Evolutionary conservation across 257 asterid species (phyloP), one percentile per base, ranked within the genome.

Genomic region (Phtheirospermum japonicum): DNA sequence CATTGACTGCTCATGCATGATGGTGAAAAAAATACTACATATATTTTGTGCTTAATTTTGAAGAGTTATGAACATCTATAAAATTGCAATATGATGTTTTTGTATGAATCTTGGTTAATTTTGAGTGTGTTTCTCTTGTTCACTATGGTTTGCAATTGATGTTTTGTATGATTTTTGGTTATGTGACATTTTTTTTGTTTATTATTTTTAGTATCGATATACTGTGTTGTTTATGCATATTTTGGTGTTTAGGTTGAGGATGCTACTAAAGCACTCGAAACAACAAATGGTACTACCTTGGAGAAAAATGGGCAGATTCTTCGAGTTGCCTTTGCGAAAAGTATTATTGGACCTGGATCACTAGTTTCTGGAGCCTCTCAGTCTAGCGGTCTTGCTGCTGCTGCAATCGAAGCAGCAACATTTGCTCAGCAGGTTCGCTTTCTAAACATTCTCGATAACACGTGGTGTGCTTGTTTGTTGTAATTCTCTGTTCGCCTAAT

Each of bases 321-420:
- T 75, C 86, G 99, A 75, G 99, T 92, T 73, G 96, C 99, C 17
- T 92, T 79, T 83, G 99, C 99, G n/a, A 92, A 92, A 79, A 92
- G 99, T 78, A 80, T 85, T 71, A 81, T 83, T 31, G 99, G 97
- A 63, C 83, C 94, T 63, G 96, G 95, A 74, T 81, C 94, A 51
- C 75, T 85, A 61, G 76, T 69, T 48, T 66, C 93, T 17, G 95
- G 92, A 70, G 74, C 88, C 71, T 82, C 94, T 63, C 96, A 92
- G 74, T 85, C 99, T 28, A 92, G 97, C 67, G 82, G 94, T 73
- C 90, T 92, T 72, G 99, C 99, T 65, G 96, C 99, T 73, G 99
- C 99, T 71, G 99, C 99, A 40, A 92, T 92, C 80, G 99, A 89
- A 82, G 99, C 99, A 9, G 97, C 99, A 70, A 78, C 99, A 18